These are phyloP conservation scores for button mushroom (Agaricus bisporus) DNA, from an alignment of 768 basidiomycete species.

Conservation along the genomic window DNA sequence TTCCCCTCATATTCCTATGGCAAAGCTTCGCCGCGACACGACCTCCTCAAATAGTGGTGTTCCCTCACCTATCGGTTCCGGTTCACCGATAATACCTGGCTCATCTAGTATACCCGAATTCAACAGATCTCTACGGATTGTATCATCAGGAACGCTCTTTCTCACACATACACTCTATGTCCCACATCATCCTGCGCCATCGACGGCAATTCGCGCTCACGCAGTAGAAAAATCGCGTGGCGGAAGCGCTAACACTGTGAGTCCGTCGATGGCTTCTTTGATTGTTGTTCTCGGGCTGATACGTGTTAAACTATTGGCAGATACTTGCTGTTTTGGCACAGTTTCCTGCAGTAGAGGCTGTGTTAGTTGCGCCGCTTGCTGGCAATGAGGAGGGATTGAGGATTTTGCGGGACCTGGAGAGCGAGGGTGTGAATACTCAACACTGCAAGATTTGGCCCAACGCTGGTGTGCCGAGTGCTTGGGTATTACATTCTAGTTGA, in stretches of 20 bases:
- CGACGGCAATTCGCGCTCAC: constrained; percentile 61
- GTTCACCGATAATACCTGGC: neutral
- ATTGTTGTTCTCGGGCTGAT: neutral
- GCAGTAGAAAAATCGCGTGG: constrained; percentile 63
- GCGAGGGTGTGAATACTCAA: constrained; percentile 60
- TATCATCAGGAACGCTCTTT: constrained; percentile 79
- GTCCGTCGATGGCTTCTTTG: constrained; percentile 3
- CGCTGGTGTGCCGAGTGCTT: constrained; percentile 72
- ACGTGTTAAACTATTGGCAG: constrained; percentile 16
- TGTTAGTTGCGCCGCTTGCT: constrained; percentile 69
- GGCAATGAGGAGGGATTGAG: constrained; percentile 64
- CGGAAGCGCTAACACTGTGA: constrained; percentile 60
- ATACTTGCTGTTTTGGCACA: constrained; percentile 69
- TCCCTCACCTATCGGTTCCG: neutral
- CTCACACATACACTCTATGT: constrained; percentile 66
- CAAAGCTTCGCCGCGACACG: constrained; percentile 40
- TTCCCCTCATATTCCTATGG: too few relatives aligned
- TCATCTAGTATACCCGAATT: constrained; percentile 16
- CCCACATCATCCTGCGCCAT: constrained; percentile 51
- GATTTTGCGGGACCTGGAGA: constrained; percentile 59
- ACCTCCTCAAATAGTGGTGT: constrained; percentile 7
- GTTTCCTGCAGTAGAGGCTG: constrained; percentile 57
- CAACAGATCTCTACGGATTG: constrained; percentile 54
- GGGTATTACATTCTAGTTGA: constrained; percentile 70
- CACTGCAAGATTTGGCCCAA: constrained; percentile 72